Percentiles rank a stretch among this genome's conserved stretches.
Conservation (phyloP, 805 yeast species). For the Sungouiozyma ichnusensis region DNA sequence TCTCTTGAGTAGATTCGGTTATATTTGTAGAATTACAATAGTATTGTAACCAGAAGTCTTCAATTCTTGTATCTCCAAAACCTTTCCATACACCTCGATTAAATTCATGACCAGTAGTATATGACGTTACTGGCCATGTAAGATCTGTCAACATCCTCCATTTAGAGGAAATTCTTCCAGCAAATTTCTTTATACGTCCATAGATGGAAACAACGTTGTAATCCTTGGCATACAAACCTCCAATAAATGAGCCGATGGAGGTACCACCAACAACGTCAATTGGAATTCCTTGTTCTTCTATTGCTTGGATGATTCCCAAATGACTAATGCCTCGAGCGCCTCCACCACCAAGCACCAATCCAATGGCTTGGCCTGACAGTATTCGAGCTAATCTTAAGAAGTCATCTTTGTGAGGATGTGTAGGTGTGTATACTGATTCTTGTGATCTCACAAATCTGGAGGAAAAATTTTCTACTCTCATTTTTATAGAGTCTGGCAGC, state of each 20-base stretch:
- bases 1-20: constrained; percentile 90
- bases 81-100: constrained; percentile 96
- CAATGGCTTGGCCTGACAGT: constrained; percentile 86
- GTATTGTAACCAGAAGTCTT: constrained; percentile 88
- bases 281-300: constrained; percentile 89
- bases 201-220: constrained; percentile 84
- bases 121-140: constrained; percentile 89
- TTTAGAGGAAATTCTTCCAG: constrained; percentile 67
- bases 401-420: constrained; percentile 63
- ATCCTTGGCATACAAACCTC: constrained; percentile 89
- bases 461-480: constrained; percentile 30
- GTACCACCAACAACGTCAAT: constrained; percentile 94
- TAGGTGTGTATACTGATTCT: constrained; percentile 23
- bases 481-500: constrained; percentile 27
- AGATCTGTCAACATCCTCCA: constrained; percentile 82
- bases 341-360: constrained; percentile 93
- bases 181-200: constrained; percentile 80
- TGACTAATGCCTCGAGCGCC: constrained; percentile 95
- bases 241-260: constrained; percentile 90
- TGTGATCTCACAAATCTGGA: constrained; percentile 22
- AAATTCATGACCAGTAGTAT: constrained; percentile 95
- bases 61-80: constrained; percentile 84
- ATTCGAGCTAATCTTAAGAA: constrained; percentile 83
- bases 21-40: constrained; percentile 90
- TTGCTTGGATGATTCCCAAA: constrained; percentile 79